Conservation (phyloP, 768 basidiomycete genomes). For the Hortiboletus campestris region DNA sequence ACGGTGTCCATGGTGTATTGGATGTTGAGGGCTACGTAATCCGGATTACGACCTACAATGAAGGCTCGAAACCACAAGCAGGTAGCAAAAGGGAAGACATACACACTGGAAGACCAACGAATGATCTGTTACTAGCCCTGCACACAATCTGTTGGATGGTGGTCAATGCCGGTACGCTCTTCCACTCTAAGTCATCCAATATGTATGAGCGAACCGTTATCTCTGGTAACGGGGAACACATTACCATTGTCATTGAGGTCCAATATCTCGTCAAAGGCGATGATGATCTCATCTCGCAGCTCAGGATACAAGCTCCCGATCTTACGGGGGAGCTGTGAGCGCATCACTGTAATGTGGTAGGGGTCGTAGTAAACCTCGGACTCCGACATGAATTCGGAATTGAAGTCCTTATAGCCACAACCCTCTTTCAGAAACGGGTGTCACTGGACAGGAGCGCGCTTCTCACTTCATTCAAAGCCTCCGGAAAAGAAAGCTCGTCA, state of each 20-base stretch:
- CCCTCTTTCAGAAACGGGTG: background rate
- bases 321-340: slow-evolving; percentile 35
- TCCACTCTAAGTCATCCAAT: slow-evolving; percentile 38
- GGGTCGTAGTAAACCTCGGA: slow-evolving; percentile 23
- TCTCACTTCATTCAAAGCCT: slow-evolving; percentile 35
- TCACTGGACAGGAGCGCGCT: too few species aligned
- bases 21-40: too few species aligned
- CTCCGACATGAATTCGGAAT: slow-evolving; percentile 37
- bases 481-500: slow-evolving; percentile 34
- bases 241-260: slow-evolving; percentile 17
- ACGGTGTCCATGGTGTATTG: too few species aligned
- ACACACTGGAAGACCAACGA: slow-evolving; percentile 49
- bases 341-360: slow-evolving; percentile 30
- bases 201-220: background rate
- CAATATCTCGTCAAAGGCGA: slow-evolving; percentile 40
- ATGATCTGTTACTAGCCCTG: slow-evolving; percentile 42
- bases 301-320: slow-evolving; percentile 38
- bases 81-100: too few species aligned
- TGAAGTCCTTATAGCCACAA: slow-evolving; percentile 29
- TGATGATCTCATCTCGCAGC: slow-evolving; percentile 45
- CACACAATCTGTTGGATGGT: slow-evolving; percentile 36
- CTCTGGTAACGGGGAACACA: background rate
- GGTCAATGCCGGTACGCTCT: slow-evolving; percentile 25
- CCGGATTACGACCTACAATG: too few species aligned
- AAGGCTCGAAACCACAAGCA: too few species aligned